These are phyloP conservation scores for Coniochaeta hoffmannii DNA, from an alignment of 2,329 filamentous ascomycete genomes.

Conservation along the genomic window DNA sequence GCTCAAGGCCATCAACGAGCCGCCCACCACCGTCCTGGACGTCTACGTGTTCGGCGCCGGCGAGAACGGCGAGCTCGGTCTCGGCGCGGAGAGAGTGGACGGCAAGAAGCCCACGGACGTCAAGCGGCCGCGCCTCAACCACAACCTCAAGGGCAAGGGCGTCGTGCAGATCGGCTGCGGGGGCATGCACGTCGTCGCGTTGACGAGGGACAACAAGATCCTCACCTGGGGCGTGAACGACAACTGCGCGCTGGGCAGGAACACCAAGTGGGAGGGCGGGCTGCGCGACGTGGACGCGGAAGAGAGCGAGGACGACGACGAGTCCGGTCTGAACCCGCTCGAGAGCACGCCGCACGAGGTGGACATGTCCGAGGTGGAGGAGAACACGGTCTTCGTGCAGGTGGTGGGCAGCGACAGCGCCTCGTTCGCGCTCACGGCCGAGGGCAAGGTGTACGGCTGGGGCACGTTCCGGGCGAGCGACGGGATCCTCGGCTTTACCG, in stretches of 20 bases:
- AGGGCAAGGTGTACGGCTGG: conserved; percentile 75
- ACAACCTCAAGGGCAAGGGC: conserved; percentile 47
- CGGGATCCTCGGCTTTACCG: conserved; percentile 35
- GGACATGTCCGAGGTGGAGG: conserved; percentile 31
- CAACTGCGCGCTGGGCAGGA: conserved; percentile 69
- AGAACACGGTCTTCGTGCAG: conserved; percentile 37
- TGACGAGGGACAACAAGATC: conserved; percentile 75
- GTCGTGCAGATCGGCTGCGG: conserved; percentile 72
- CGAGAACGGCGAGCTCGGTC: conserved; percentile 71
- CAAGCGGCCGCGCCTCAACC: conserved; percentile 65
- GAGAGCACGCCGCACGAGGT: conserved; percentile 57
- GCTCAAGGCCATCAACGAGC: conserved; percentile 47
- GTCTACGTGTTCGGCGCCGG: conserved; percentile 78
- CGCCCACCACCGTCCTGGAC: conserved; percentile 57
- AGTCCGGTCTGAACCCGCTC: conserved; percentile 48
- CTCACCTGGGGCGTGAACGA: conserved; percentile 87
- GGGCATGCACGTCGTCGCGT: conserved; percentile 72
- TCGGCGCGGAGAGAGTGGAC: conserved; percentile 59
- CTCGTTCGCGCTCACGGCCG: conserved; percentile 67
- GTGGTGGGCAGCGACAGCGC: conserved; percentile 68
- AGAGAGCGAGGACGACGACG: conserved; percentile 30
- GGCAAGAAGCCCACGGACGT: conserved; percentile 60
- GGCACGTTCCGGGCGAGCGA: conserved; percentile 64
- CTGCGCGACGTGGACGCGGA: conserved; percentile 45
- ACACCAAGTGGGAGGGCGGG: conserved; percentile 57